phyloP scores from a whole-genome alignment of 345 rosid genomes.

The Xanthoceras sorbifolium region DNA sequence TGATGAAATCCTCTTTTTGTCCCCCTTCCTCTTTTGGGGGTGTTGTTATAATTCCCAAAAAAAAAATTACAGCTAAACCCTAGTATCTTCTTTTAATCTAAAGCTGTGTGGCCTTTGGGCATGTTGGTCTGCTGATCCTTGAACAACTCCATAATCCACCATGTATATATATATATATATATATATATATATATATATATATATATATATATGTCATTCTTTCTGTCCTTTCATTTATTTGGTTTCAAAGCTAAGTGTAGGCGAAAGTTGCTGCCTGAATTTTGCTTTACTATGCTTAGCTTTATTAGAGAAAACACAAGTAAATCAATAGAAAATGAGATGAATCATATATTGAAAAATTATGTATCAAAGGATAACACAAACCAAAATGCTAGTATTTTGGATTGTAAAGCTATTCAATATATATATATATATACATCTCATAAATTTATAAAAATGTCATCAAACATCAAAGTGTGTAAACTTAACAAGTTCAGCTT shows the following conservation, averaged over 20 bases:
- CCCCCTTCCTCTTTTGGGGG: slow-evolving; percentile 39
- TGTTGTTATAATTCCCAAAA: slow-evolving; percentile 20
- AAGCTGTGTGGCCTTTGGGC: not conserved
- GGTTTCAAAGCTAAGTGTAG: not conserved
- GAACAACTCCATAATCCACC: not conserved
- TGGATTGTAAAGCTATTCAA: too few relatives aligned
- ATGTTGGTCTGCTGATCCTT: slow-evolving; percentile 1
- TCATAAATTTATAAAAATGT: too few relatives aligned
- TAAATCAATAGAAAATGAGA: too few relatives aligned
- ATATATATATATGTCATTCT: too few relatives aligned
- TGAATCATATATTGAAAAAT: too few relatives aligned
- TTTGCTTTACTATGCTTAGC: not conserved
- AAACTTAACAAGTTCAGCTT: too few relatives aligned
- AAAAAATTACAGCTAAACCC: slow-evolving; percentile 30
- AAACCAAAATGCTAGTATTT: too few relatives aligned
- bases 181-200: too few relatives aligned
- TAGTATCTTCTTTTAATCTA: slow-evolving; percentile 2
- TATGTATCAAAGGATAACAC: too few relatives aligned
- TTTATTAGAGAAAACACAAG: too few relatives aligned
- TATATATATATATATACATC: too few relatives aligned
- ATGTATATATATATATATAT: not conserved
- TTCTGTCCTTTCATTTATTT: slow-evolving; percentile 7
- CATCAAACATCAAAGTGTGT: too few relatives aligned
- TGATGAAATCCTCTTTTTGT: slow-evolving; percentile 36
- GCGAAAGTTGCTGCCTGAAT: not conserved